phyloP scores from a whole-genome alignment of 2,329 filamentous ascomycete species.

The Penicillium sp. region DNA sequence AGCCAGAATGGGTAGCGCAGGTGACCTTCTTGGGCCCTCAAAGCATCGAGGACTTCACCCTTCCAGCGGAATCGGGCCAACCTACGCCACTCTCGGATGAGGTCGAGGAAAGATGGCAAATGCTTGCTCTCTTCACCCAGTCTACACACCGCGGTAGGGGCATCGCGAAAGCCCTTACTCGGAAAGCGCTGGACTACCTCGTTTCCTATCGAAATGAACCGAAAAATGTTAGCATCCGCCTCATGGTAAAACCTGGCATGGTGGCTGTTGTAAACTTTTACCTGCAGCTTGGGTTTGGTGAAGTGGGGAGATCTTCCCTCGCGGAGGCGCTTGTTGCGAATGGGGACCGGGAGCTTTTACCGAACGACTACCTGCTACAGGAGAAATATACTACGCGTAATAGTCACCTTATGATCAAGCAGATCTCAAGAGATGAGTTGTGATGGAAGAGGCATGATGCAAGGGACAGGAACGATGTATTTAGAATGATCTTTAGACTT shows the following conservation, averaged over 20 bases:
- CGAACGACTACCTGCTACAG: conserved; percentile 15
- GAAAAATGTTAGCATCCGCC: conserved; percentile 21
- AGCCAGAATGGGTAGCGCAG: conserved; percentile 32
- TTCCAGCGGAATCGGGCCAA: conserved; percentile 26
- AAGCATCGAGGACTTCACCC: conserved; percentile 19
- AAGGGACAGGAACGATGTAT: no score
- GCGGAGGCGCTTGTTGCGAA: conserved; percentile 31
- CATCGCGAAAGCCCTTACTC: conserved; percentile 26
- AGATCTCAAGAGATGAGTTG: no score
- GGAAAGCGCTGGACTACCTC: conserved; percentile 26
- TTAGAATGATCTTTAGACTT: no score
- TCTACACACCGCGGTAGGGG: conserved; percentile 31
- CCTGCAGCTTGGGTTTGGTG: conserved; percentile 27
- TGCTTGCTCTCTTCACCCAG: conserved; percentile 33
- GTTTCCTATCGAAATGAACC: conserved; percentile 10
- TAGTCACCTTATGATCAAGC: no score
- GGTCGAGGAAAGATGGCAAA: conserved; percentile 31
- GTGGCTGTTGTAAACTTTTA: conserved; percentile 28
- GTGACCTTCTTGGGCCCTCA: conserved; percentile 32
- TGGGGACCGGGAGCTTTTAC: conserved; percentile 30
- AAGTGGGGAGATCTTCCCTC: conserved; percentile 28
- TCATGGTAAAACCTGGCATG: conserved; percentile 33
- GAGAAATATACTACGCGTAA: no score
- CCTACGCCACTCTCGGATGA: conserved; percentile 18
- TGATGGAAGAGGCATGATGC: no score